A percentile compares a stretch with the other conserved stretches of the same genome.
These are phyloP conservation scores for Acanthamoeba lugdunensis DNA, from an alignment of 208 protist species.

Conservation along the genomic window DNA sequence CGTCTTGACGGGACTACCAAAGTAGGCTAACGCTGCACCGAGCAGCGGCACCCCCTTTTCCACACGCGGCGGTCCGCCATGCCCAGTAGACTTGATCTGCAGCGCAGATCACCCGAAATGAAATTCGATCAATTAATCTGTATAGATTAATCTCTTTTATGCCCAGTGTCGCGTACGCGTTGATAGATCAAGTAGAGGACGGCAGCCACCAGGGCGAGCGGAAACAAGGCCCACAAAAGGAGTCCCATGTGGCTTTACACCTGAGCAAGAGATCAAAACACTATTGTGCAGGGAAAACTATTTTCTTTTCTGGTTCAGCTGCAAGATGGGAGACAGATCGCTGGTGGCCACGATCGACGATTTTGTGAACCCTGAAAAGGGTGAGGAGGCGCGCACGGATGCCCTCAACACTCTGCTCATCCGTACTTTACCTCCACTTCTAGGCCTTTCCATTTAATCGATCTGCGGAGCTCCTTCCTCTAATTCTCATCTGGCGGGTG, in stretches of 20 bases:
- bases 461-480: not conserved
- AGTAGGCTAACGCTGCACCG: conserved; percentile 15
- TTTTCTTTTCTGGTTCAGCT: not conserved
- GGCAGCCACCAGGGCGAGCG: not conserved
- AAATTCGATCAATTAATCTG: not conserved
- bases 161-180: not conserved
- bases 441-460: not conserved
- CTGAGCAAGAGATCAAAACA: not conserved
- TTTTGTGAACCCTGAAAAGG: conserved; percentile 30
- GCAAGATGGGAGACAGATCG: conserved; percentile 34
- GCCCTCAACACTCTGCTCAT: conserved; percentile 3
- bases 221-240: not conserved
- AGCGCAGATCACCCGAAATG: not conserved
- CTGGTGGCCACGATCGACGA: conserved; percentile 37
- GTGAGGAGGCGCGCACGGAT: not conserved
- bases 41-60: not conserved
- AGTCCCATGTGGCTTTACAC: not conserved
- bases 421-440: not conserved
- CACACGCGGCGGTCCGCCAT: conserved; percentile 17
- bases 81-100: not conserved
- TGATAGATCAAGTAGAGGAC: not conserved
- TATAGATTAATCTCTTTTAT: no score
- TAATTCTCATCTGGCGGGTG: no score
- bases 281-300: not conserved
- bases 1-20: not conserved